A percentile compares a stretch with the other conserved stretches of the same genome.
These are phyloP conservation scores for Cryptosporidium baileyi DNA, from an alignment of 169 alveolate species.

Conservation along the genomic window DNA sequence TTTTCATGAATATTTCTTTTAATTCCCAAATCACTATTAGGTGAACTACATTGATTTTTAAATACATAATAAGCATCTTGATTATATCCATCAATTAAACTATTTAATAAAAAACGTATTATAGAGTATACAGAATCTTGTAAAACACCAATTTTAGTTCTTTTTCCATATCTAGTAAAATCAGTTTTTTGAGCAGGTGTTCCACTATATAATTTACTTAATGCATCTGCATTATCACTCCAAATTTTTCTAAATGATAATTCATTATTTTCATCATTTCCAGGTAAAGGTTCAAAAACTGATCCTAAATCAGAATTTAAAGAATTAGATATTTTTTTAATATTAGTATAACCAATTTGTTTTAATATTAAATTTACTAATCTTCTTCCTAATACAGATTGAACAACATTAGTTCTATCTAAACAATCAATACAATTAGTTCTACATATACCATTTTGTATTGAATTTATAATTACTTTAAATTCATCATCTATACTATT, in stretches of 20 bases:
- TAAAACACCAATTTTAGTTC: slow-evolving; percentile 85
- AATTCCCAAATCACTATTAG: slow-evolving; percentile 53
- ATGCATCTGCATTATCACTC: slow-evolving; percentile 88
- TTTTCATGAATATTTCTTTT: slow-evolving; percentile 8
- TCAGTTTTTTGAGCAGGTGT: slow-evolving; percentile 92
- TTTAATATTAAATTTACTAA: slow-evolving; percentile 66
- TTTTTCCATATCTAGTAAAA: slow-evolving; percentile 88
- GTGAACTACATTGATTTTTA: slow-evolving; percentile 53
- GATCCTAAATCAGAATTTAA: too few species aligned
- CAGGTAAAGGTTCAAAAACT: slow-evolving; percentile 81
- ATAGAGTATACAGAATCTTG: slow-evolving; percentile 81
- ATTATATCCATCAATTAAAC: slow-evolving; percentile 71
- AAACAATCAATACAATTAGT: slow-evolving; percentile 97
- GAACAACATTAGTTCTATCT: slow-evolving; percentile 96
- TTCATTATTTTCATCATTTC: slow-evolving; percentile 76
- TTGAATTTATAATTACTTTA: slow-evolving; percentile 59
- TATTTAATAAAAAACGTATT: slow-evolving; percentile 70
- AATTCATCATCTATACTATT: slow-evolving; percentile 29
- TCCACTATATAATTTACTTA: slow-evolving; percentile 88
- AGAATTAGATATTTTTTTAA: slow-evolving; percentile 35
- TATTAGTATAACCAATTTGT: slow-evolving; percentile 72
- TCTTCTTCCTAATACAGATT: slow-evolving; percentile 83
- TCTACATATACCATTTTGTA: slow-evolving; percentile 91
- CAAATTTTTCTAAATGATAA: slow-evolving; percentile 84
- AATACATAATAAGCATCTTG: slow-evolving; percentile 69